Percentiles rank a stretch among this genome's conserved stretches.
These are phyloP conservation scores for Trichophyton rubrum DNA, from an alignment of 2,329 filamentous ascomycete species.

Conservation along the genomic window DNA sequence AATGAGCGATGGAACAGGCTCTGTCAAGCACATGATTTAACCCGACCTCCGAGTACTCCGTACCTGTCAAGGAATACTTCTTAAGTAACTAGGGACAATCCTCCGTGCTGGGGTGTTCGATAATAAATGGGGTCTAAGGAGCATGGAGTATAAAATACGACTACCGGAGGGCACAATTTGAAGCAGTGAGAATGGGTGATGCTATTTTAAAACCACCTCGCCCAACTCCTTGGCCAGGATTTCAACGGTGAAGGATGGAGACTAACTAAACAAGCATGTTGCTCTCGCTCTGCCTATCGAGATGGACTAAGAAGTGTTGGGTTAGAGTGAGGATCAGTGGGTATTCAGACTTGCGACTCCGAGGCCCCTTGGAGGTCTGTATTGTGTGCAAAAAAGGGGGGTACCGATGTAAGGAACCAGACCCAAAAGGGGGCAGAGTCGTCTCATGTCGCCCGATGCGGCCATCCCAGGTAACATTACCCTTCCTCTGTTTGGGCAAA, in stretches of 20 bases:
- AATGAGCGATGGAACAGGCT: background rate
- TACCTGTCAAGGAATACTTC: background rate
- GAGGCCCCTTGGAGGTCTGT: background rate
- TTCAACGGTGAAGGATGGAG: background rate
- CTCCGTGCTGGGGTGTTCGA: background rate
- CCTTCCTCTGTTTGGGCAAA: background rate
- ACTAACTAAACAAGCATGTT: background rate
- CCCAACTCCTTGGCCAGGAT: background rate
- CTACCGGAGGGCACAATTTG: background rate
- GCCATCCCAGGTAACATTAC: background rate
- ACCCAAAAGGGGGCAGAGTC: background rate
- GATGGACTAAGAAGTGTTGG: background rate
- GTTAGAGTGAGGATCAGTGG: background rate
- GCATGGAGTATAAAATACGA: background rate
- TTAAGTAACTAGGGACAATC: background rate
- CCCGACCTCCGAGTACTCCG: background rate
- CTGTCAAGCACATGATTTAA: background rate
- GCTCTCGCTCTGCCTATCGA: background rate
- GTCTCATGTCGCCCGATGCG: background rate
- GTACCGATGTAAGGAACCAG: background rate
- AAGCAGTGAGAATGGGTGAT: background rate
- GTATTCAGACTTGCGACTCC: background rate
- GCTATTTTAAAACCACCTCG: background rate
- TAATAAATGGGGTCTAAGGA: too few relatives aligned
- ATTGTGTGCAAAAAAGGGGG: background rate